Percentiles rank a stretch among this genome's conserved stretches.
Conservation (phyloP, 2,329 filamentous ascomycete genomes). For the Arthrinium phaeospermum region DNA sequence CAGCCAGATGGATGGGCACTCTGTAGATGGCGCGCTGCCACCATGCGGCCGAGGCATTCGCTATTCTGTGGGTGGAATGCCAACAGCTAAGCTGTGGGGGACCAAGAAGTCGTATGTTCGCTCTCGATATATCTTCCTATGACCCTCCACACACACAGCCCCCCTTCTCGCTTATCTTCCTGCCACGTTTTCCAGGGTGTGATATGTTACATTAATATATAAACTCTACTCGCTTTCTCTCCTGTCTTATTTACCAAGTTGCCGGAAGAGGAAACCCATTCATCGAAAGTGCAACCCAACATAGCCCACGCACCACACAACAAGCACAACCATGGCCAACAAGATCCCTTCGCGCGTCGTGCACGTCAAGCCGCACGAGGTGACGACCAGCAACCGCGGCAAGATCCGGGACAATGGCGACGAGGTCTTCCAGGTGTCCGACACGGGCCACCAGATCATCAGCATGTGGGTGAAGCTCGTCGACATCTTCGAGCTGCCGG, state of each 20-base stretch:
- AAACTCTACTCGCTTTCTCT: neutral
- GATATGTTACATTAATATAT: neutral
- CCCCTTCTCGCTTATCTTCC: neutral
- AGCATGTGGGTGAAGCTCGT: constrained; percentile 9
- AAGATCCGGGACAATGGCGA: constrained; percentile 11
- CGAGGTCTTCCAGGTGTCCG: constrained; percentile 17
- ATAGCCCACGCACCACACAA: neutral
- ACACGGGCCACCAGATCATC: constrained; percentile 18
- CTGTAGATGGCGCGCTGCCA: neutral
- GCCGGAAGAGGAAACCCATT: neutral
- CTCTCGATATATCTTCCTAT: too few relatives aligned
- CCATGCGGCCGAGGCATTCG: neutral
- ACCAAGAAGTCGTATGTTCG: neutral
- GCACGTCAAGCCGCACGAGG: neutral
- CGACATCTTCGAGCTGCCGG: neutral
- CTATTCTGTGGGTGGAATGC: neutral
- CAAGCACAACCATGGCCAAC: neutral
- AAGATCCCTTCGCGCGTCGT: neutral
- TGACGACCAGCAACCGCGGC: constrained; percentile 6
- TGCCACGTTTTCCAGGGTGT: neutral
- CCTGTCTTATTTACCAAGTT: neutral
- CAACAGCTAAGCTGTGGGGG: neutral
- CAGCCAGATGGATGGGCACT: neutral
- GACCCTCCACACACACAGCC: neutral
- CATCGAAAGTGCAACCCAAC: neutral